Percentiles rank a stretch among this genome's conserved stretches.
These are phyloP conservation scores for Teunomyces cretensis DNA, from an alignment of 805 yeast species.

Conservation along the genomic window DNA sequence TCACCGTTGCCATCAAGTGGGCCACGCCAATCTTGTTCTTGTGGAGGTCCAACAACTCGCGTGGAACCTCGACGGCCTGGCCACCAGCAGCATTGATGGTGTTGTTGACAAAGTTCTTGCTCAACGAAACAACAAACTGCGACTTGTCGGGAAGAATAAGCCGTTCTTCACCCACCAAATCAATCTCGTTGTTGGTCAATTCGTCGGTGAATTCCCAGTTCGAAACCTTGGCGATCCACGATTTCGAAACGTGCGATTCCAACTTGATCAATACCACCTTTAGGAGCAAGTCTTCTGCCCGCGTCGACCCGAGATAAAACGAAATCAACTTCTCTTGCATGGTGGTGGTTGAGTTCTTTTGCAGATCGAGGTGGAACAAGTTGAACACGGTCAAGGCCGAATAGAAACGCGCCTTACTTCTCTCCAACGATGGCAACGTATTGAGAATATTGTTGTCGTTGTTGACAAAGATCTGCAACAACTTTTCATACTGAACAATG, in stretches of 20 bases:
- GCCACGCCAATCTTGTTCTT: background rate
- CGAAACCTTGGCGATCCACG: slow-evolving; percentile 66
- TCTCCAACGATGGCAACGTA: slow-evolving; percentile 18
- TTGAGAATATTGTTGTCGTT: slow-evolving; percentile 43
- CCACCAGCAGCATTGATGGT: slow-evolving; percentile 31
- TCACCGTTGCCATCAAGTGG: slow-evolving; percentile 20
- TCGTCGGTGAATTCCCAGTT: slow-evolving; percentile 64
- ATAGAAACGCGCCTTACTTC: slow-evolving; percentile 33
- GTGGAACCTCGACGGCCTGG: slow-evolving; percentile 5
- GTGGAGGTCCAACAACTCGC: slow-evolving; percentile 4
- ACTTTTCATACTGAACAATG: slow-evolving; percentile 45
- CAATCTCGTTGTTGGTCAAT: slow-evolving; percentile 41
- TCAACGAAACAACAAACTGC: slow-evolving; percentile 51
- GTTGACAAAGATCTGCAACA: slow-evolving; percentile 63
- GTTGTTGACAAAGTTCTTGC: slow-evolving; percentile 48
- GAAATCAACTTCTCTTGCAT: slow-evolving; percentile 48
- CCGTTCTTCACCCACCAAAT: slow-evolving; percentile 47
- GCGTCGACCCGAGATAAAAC: slow-evolving; percentile 62
- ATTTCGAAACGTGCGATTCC: slow-evolving; percentile 51
- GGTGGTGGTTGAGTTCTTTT: slow-evolving; percentile 44
- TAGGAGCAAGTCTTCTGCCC: slow-evolving; percentile 61
- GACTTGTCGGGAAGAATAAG: slow-evolving; percentile 45
- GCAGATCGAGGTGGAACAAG: slow-evolving; percentile 49
- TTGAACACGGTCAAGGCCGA: slow-evolving; percentile 47
- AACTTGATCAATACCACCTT: slow-evolving; percentile 53